Evolutionary conservation across 2,329 filamentous ascomycete genomes (phyloP).

Genomic region (Phaeosphaeriaceae sp.): DNA sequence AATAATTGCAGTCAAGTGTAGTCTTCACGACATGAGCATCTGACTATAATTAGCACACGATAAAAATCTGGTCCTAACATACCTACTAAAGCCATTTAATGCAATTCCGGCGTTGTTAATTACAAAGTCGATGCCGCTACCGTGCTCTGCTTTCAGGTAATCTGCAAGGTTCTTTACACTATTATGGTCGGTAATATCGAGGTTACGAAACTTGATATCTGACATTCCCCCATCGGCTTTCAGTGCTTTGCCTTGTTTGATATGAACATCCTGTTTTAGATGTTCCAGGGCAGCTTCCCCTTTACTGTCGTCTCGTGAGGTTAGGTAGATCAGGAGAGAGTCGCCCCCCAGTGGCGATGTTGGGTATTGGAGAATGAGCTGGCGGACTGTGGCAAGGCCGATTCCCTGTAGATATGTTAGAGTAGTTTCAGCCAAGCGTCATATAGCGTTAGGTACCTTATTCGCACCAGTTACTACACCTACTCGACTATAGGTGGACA

Average conservation of each 20-base stretch:
- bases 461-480: constrained; percentile 63
- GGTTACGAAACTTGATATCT: constrained; percentile 55
- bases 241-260: constrained; percentile 57
- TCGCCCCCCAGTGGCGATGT: constrained; percentile 56
- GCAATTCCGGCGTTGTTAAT: constrained; percentile 63
- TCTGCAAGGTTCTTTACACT: constrained; percentile 54
- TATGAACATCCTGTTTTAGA: constrained; percentile 52
- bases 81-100: constrained; percentile 53
- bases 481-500: constrained; percentile 46
- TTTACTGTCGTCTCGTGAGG: constrained; percentile 56
- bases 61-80: neutral
- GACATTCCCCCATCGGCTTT: constrained; percentile 43
- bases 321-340: constrained; percentile 60
- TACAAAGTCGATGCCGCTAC: constrained; percentile 58
- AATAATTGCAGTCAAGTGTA: constrained; percentile 61
- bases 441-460: constrained; percentile 45
- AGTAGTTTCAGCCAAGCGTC: neutral
- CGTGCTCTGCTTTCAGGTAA: constrained; percentile 53
- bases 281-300: constrained; percentile 56
- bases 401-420: constrained; percentile 43
- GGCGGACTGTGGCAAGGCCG: constrained; percentile 59
- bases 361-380: constrained; percentile 61
- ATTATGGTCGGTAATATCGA: constrained; percentile 56
- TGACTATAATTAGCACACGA: constrained; percentile 13
- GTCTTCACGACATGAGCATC: constrained; percentile 56